Evolutionary conservation across 495 filamentous ascomycete species (phyloP), one percentile per base, ranked within the genome.

Genomic region (Xylaria grammica): DNA sequence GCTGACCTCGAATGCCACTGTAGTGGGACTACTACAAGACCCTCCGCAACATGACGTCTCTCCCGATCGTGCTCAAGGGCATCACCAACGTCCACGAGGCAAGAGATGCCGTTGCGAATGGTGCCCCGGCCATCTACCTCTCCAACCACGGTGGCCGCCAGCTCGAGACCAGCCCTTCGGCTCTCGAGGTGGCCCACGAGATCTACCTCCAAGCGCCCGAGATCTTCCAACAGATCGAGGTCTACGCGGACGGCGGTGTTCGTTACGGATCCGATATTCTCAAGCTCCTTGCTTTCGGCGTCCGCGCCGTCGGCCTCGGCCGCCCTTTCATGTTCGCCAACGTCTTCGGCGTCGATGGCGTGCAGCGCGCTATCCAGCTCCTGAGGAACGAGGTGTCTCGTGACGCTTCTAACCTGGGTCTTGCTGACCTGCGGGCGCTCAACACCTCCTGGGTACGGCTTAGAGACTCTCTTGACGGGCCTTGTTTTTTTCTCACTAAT

Each of bases 161-260:
- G 30, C 52, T 82, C 26, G 78, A 81, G 62, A 66, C 67, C 29
- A 63, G 73, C 24, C 78, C 72, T 9, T 69, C 72, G 29, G 62
- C 77, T 13, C 66, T 78, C 13, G 75, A 79, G 44, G 67, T 79
- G n/a, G 65, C 70, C 0, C 32, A 76, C n/a, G 79, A 80, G 49
- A 79, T 83, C 62, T 48, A 69, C 57, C 52, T 70, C 1, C 38
- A 75, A 15, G 75, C 67, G 1, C 67, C 70, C 70, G 44, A 76
- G 73, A 68, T 82, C 15, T 83, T 81, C 69, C 52, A 67, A 34
- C 64, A 76, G 62, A 65, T 74, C 10, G 78, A 79, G 32, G 78
- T 85, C 38, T 74, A 69, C 26, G 76, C 72, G 0, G 81, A 83
- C 66, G 76, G 81, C 5, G 81, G 82, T 2, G 72, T 85, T 7